phyloP scores from a whole-genome alignment of 2,329 filamentous ascomycete species.

The Aureobasidium lini region DNA sequence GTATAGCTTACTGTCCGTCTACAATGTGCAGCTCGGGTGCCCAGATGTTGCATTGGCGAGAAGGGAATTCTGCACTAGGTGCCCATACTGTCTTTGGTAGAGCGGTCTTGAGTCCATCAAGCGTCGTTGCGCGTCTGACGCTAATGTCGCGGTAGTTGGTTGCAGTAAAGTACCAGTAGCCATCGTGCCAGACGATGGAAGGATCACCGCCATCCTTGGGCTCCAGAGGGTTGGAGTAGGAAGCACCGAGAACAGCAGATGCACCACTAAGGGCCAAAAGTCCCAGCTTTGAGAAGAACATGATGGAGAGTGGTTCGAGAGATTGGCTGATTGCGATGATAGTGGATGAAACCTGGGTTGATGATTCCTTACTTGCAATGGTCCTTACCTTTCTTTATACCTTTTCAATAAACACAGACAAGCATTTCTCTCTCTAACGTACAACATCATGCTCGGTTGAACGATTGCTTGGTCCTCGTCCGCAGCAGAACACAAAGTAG shows the following conservation, averaged over 20 bases:
- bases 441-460: background rate
- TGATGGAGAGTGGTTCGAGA: background rate
- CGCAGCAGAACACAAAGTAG: background rate
- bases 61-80: conserved; percentile 33
- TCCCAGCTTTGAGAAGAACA: conserved; percentile 1
- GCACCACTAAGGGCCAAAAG: conserved; percentile 2
- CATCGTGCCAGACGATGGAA: conserved; percentile 44
- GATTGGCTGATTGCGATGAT: background rate
- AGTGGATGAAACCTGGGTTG: background rate
- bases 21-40: conserved; percentile 50
- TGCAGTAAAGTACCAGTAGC: conserved; percentile 51
- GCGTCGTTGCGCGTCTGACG: conserved; percentile 46
- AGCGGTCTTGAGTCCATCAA: conserved; percentile 48
- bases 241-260: conserved; percentile 13
- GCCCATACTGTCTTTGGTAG: conserved; percentile 46
- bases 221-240: conserved; percentile 48
- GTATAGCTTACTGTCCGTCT: conserved; percentile 25
- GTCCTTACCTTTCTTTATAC: background rate
- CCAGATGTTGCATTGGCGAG: conserved; percentile 52
- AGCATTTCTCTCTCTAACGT: too few species aligned
- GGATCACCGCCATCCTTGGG: conserved; percentile 47
- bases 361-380: background rate
- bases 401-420: background rate
- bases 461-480: background rate
- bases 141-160: conserved; percentile 50